A percentile compares a stretch with the other conserved stretches of the same genome.
phyloP scores from a whole-genome alignment of 768 basidiomycete genomes.

The Suillus fuscotomentosus region DNA sequence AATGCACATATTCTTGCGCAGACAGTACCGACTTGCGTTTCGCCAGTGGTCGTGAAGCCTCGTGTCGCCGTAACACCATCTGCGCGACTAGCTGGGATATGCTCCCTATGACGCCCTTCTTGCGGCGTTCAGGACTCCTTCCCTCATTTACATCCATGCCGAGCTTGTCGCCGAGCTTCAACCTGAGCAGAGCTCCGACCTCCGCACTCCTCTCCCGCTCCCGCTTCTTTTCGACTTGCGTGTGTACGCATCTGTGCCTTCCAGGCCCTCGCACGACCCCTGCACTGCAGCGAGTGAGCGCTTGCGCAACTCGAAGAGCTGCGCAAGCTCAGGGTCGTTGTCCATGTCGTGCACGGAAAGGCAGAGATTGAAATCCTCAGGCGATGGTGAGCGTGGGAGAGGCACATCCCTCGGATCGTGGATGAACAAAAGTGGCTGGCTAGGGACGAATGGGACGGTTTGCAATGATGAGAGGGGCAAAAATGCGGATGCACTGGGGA shows the following conservation, averaged over 20 bases:
- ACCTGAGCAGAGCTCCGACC: slow-evolving; percentile 51
- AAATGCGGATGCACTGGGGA: slow-evolving; percentile 25
- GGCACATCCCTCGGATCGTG: slow-evolving; percentile 39
- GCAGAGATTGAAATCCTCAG: slow-evolving; percentile 40
- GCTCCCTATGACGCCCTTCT: slow-evolving; percentile 23
- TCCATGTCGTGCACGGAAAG: slow-evolving; percentile 29
- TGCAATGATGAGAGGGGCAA: neutral
- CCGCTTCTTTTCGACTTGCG: slow-evolving; percentile 41
- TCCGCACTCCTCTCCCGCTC: slow-evolving; percentile 58
- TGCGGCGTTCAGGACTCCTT: slow-evolving; percentile 24
- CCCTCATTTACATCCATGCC: slow-evolving; percentile 20
- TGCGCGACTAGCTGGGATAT: slow-evolving; percentile 45
- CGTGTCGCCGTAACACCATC: slow-evolving; percentile 45
- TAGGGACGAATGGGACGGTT: slow-evolving; percentile 9
- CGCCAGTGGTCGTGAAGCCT: slow-evolving; percentile 36
- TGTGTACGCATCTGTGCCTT: slow-evolving; percentile 24
- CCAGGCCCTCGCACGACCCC: slow-evolving; percentile 36
- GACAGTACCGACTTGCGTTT: slow-evolving; percentile 28
- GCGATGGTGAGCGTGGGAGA: slow-evolving; percentile 41
- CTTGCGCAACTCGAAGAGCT: slow-evolving; percentile 40
- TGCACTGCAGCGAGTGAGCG: slow-evolving; percentile 33
- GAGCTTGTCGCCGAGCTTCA: slow-evolving; percentile 45
- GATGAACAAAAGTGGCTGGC: slow-evolving; percentile 39
- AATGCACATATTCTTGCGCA: slow-evolving; percentile 22
- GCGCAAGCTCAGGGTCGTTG: slow-evolving; percentile 37